Evolutionary conservation across 1,284 basidiomycete species (phyloP).

Genomic region (Ganoderma multipileum): DNA sequence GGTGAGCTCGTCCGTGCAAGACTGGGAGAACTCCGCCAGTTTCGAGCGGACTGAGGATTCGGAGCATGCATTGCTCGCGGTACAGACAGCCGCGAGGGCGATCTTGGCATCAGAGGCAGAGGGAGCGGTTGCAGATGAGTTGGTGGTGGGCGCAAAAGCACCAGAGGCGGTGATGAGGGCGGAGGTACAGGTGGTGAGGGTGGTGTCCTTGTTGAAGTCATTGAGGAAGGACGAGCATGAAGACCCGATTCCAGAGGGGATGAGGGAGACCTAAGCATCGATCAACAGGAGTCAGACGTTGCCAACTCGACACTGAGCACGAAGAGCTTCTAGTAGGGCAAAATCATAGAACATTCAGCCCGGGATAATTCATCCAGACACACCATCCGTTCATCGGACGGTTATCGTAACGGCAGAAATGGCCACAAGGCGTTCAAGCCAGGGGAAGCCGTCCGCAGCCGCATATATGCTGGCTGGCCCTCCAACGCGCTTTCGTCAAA

Average conservation of each 20-base stretch:
- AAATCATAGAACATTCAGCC: neutral
- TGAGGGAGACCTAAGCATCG: conserved; percentile 49
- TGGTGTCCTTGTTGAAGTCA: conserved; percentile 65
- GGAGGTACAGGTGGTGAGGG: conserved; percentile 65
- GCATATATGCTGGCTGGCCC: neutral
- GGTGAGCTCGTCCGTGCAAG: conserved; percentile 75
- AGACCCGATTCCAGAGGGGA: conserved; percentile 68
- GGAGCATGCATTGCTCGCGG: conserved; percentile 55
- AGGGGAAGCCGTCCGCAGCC: conserved; percentile 2
- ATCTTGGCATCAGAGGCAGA: conserved; percentile 55
- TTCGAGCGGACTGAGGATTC: conserved; percentile 63
- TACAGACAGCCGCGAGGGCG: conserved; percentile 69
- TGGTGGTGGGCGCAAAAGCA: conserved; percentile 60
- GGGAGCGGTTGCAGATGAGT: conserved; percentile 40
- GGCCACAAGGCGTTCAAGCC: neutral
- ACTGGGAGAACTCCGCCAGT: conserved; percentile 72
- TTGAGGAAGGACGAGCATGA: conserved; percentile 68
- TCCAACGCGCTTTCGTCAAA: conserved; percentile 2
- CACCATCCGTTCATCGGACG: neutral
- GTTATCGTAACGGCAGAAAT: neutral
- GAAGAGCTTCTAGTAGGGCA: neutral
- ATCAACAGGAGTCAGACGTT: neutral
- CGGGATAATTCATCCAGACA: neutral
- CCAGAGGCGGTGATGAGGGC: conserved; percentile 71
- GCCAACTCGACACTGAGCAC: neutral